Conservation (phyloP, 345 rosid species). For the Brassica nigra region DNA sequence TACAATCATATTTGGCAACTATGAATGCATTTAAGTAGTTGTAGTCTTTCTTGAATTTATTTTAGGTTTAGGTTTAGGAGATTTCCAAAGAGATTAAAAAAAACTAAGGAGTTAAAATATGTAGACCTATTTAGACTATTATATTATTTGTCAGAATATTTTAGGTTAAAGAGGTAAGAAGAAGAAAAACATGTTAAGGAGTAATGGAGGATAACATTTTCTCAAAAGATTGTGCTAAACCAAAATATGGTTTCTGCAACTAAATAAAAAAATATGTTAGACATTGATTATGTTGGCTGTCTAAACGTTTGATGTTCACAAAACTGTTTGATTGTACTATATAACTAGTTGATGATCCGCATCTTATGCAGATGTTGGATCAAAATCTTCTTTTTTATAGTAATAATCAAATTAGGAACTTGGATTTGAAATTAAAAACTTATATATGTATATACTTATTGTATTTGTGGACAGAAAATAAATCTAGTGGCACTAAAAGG, state of each 20-base stretch:
- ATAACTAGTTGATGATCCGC: not conserved
- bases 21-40: not conserved
- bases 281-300: not conserved
- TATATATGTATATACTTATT: too few species aligned
- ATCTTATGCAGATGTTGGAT: too few species aligned
- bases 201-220: not conserved
- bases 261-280: not conserved
- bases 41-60: not conserved
- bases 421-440: too few species aligned
- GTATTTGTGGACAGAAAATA: too few species aligned
- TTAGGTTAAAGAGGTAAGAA: not conserved
- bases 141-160: not conserved
- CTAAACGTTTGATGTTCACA: not conserved
- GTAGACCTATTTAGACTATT: not conserved
- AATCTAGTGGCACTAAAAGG: too few species aligned
- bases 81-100: not conserved
- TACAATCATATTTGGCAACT: not conserved
- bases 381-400: too few species aligned
- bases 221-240: constrained; percentile 9
- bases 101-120: not conserved
- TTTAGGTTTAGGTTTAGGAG: not conserved
- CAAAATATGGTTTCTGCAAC: not conserved
- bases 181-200: not conserved
- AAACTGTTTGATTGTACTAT: not conserved
- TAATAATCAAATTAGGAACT: too few species aligned